A percentile compares a stretch with the other conserved stretches of the same genome.
phyloP scores from a whole-genome alignment of 164 flowering plant species.

The Warburgia ugandensis region DNA sequence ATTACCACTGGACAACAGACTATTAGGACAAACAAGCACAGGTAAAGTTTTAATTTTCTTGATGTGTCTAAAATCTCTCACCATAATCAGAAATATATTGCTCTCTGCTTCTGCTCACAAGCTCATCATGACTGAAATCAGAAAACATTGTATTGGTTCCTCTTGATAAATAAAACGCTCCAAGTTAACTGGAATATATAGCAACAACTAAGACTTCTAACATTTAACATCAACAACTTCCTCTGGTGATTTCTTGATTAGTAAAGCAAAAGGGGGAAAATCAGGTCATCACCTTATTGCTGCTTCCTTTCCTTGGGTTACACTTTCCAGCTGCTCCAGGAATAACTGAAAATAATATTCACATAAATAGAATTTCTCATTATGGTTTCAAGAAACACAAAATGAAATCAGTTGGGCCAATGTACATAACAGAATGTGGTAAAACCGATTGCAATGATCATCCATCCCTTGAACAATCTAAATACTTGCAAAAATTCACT shows the following conservation, averaged over 20 bases:
- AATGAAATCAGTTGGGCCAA: neutral
- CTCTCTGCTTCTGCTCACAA: conserved; percentile 69
- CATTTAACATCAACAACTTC: neutral
- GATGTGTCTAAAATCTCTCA: conserved; percentile 27
- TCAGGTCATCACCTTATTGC: conserved; percentile 56
- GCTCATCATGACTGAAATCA: conserved; percentile 68
- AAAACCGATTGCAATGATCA: no score
- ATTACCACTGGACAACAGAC: conserved; percentile 66
- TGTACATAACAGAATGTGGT: no score
- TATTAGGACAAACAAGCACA: conserved; percentile 17
- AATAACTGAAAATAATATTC: conserved; percentile 82
- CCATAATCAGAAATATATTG: conserved; percentile 86
- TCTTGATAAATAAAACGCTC: neutral
- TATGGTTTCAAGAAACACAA: neutral
- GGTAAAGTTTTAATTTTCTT: neutral
- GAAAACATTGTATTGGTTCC: conserved; percentile 5
- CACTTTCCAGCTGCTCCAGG: conserved; percentile 80
- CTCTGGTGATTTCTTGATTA: neutral
- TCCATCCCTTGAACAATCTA: no score
- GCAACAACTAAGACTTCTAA: neutral
- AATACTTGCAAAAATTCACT: no score
- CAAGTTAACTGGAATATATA: neutral
- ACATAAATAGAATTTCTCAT: no score
- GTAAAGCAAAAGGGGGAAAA: neutral
- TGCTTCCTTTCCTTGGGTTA: conserved; percentile 53